A percentile compares a stretch with the other conserved stretches of the same genome.
phyloP scores from a whole-genome alignment of 2,329 filamentous ascomycete genomes.

The Aspergillus neotritici region DNA sequence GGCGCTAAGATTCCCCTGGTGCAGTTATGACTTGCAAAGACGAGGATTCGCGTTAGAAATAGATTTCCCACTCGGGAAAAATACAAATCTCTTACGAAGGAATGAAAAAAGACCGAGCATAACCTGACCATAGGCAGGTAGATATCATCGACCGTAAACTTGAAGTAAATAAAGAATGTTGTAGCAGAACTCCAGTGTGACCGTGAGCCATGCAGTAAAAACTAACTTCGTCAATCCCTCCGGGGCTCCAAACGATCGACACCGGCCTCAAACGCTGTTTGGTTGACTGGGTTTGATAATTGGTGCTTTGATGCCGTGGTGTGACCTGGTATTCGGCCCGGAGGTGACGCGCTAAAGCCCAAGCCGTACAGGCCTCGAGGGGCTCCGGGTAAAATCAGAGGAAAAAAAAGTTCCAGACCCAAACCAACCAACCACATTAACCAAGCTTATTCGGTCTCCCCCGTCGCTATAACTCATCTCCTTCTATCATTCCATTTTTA shows the following conservation, averaged over 20 bases:
- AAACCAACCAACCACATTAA: neutral
- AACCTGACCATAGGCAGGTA: neutral
- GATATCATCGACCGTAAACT: too few relatives aligned
- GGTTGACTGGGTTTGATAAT: conserved; percentile 4
- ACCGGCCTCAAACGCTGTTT: neutral
- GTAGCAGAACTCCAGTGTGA: neutral
- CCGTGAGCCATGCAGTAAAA: neutral
- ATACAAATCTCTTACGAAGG: conserved; percentile 21
- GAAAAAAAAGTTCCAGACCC: neutral
- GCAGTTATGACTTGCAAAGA: conserved; percentile 13
- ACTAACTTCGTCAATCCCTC: conserved; percentile 2
- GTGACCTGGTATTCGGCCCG: conserved; percentile 16
- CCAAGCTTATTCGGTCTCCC: neutral
- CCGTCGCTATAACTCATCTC: neutral
- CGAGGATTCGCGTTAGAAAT: conserved; percentile 13
- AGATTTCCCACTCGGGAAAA: conserved; percentile 15
- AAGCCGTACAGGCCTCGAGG: neutral
- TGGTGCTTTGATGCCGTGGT: conserved; percentile 11
- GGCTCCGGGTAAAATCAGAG: neutral
- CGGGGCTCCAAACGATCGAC: conserved; percentile 14
- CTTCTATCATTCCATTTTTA: neutral
- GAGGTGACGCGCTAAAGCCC: conserved; percentile 18
- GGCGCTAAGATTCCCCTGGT: conserved; percentile 11
- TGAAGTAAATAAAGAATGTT: neutral
- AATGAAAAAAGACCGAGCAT: conserved; percentile 16